A percentile compares a stretch with the other conserved stretches of the same genome.
Conservation (phyloP, 805 yeast genomes). For the Candida boleticola region DNA sequence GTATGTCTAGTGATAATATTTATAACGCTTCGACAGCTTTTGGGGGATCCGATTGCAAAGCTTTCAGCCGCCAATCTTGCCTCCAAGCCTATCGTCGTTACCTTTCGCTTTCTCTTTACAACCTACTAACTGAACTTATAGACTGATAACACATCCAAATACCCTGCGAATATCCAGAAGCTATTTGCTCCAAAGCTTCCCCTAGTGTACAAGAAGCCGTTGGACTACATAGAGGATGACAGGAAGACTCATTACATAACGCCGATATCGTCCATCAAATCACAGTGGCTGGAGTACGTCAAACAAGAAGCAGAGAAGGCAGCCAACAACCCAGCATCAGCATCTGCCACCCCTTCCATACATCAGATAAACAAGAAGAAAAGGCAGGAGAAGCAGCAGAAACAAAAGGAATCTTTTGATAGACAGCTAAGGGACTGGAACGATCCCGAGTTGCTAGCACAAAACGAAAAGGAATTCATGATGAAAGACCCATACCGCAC, state of each 20-base stretch:
- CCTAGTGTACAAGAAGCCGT: conserved; percentile 44
- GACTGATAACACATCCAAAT: conserved; percentile 22
- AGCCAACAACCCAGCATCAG: conserved; percentile 7
- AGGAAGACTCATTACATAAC: conserved; percentile 48
- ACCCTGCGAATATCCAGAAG: conserved; percentile 44
- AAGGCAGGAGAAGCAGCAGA: background rate
- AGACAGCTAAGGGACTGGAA: conserved; percentile 34
- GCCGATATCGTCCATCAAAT: conserved; percentile 41
- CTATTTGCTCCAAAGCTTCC: conserved; percentile 61
- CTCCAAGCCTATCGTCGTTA: too few species aligned
- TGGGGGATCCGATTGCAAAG: too few species aligned
- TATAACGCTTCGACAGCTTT: too few species aligned
- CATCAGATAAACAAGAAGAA: conserved; percentile 9
- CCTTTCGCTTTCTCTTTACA: too few species aligned
- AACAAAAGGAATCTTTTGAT: conserved; percentile 11
- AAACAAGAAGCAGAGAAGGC: conserved; percentile 24
- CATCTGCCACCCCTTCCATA: conserved; percentile 3
- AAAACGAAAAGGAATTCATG: conserved; percentile 23
- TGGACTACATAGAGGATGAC: conserved; percentile 47
- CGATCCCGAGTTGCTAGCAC: conserved; percentile 26
- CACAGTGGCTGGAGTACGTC: conserved; percentile 24
- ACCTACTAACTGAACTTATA: too few species aligned
- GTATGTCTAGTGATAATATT: too few species aligned
- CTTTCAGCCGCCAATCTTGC: too few species aligned
- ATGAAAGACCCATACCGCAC: conserved; percentile 71